Evolutionary conservation across 2,329 filamentous ascomycete genomes (phyloP).

Genomic region (Fusarium penzigii): DNA sequence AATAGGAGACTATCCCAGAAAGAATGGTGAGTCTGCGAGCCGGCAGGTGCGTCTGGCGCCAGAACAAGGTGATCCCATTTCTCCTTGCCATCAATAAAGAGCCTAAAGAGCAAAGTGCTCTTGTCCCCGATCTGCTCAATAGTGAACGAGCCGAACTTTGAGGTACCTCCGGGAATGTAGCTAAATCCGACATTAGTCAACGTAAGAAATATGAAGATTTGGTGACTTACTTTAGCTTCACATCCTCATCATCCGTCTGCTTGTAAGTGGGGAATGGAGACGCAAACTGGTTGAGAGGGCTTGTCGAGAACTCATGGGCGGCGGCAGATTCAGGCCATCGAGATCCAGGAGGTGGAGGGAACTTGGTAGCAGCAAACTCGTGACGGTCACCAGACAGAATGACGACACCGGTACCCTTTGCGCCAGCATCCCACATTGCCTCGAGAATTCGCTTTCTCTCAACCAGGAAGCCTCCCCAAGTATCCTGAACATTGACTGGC

Average conservation of each 20-base stretch:
- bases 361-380: slow-evolving; percentile 89
- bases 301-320: slow-evolving; percentile 90
- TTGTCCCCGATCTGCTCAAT: slow-evolving; percentile 68
- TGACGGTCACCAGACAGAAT: slow-evolving; percentile 92
- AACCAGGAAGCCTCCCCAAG: slow-evolving; percentile 87
- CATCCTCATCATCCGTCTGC: slow-evolving; percentile 79
- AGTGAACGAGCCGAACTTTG: slow-evolving; percentile 76
- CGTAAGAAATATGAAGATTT: background rate
- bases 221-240: slow-evolving; percentile 73
- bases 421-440: slow-evolving; percentile 88
- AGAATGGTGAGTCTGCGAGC: slow-evolving; percentile 35
- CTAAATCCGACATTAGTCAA: slow-evolving; percentile 37
- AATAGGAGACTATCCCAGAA: slow-evolving; percentile 48
- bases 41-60: slow-evolving; percentile 38
- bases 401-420: slow-evolving; percentile 73
- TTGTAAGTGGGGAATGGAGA: slow-evolving; percentile 80
- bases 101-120: slow-evolving; percentile 74
- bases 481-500: slow-evolving; percentile 84
- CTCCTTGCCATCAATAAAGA: slow-evolving; percentile 81
- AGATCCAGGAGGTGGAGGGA: slow-evolving; percentile 61
- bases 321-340: slow-evolving; percentile 64
- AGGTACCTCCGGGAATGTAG: slow-evolving; percentile 81
- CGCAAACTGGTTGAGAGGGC: slow-evolving; percentile 92
- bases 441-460: slow-evolving; percentile 81
- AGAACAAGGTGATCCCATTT: slow-evolving; percentile 68